Conservation (phyloP, 2,329 filamentous ascomycete genomes). For the Microsporum audouinii region DNA sequence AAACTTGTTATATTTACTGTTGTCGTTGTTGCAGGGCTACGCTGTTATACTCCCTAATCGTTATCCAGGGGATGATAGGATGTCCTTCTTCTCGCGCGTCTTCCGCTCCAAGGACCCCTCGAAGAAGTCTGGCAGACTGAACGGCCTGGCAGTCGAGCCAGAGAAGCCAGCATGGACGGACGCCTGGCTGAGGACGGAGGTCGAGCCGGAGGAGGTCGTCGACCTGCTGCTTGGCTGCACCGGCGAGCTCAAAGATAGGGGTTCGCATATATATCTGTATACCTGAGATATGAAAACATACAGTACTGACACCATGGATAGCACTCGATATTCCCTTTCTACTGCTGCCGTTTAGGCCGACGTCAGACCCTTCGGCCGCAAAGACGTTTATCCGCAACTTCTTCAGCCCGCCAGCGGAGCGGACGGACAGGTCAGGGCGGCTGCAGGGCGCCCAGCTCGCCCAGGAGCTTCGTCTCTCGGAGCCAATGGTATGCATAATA, state of each 20-base stretch:
- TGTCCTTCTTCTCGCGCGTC: slow-evolving; percentile 50
- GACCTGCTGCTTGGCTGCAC: slow-evolving; percentile 78
- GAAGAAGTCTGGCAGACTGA: slow-evolving; percentile 49
- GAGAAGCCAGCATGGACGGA: slow-evolving; percentile 74
- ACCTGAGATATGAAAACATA: slow-evolving; percentile 10
- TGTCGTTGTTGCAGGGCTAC: background rate
- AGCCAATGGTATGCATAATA: slow-evolving; percentile 64
- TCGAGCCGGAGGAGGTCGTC: slow-evolving; percentile 82
- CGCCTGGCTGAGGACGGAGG: slow-evolving; percentile 68
- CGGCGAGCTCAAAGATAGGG: slow-evolving; percentile 83
- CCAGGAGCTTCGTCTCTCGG: slow-evolving; percentile 82
- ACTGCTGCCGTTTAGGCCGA: slow-evolving; percentile 84
- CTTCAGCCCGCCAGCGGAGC: slow-evolving; percentile 59
- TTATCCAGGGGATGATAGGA: slow-evolving; percentile 17
- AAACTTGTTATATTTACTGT: background rate
- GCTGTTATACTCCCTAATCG: background rate
- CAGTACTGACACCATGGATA: slow-evolving; percentile 29
- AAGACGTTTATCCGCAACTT: slow-evolving; percentile 88
- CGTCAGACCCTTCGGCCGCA: slow-evolving; percentile 81
- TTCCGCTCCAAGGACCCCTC: slow-evolving; percentile 66
- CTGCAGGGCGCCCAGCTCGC: slow-evolving; percentile 57
- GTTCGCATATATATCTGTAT: slow-evolving; percentile 42
- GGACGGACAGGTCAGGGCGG: slow-evolving; percentile 34
- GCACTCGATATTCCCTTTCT: slow-evolving; percentile 85
- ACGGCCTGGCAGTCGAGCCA: slow-evolving; percentile 43